Conservation (phyloP, 148 eudicot species). For the Pouteria glomerata region DNA sequence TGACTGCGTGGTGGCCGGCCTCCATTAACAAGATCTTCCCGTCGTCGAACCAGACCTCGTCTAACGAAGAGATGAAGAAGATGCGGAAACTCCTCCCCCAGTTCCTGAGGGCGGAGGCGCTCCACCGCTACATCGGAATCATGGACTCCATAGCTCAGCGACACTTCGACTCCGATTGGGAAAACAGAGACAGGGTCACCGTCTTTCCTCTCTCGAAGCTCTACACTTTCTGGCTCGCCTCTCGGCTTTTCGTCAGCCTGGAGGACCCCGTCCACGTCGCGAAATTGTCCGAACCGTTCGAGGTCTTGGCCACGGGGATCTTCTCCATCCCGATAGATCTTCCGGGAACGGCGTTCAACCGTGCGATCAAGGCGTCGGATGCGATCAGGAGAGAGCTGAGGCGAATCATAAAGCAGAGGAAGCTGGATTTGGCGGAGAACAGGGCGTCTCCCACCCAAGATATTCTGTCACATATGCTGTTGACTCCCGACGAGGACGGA, state of each 20-base stretch:
- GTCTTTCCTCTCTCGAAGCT: conserved; percentile 18
- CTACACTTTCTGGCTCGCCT: conserved; percentile 10
- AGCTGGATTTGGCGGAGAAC: conserved; percentile 13
- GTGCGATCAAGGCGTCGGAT: conserved; percentile 30
- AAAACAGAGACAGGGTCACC: conserved; percentile 10
- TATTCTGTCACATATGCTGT: neutral
- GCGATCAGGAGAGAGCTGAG: conserved; percentile 22
- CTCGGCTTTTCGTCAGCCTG: conserved; percentile 9
- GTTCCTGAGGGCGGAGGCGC: conserved; percentile 30
- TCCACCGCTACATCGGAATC: conserved; percentile 25
- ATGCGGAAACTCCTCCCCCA: conserved; percentile 33
- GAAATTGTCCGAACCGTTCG: conserved; percentile 13
- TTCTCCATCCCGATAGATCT: conserved; percentile 23
- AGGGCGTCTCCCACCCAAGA: conserved; percentile 6
- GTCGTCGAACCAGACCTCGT: conserved; percentile 13
- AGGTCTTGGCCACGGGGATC: conserved; percentile 23
- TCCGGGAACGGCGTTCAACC: conserved; percentile 31
- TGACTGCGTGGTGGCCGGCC: conserved; percentile 40
- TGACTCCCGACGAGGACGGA: neutral
- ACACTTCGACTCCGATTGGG: conserved; percentile 28
- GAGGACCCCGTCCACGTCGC: conserved; percentile 22
- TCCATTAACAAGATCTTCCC: conserved; percentile 29
- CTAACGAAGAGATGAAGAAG: conserved; percentile 29
- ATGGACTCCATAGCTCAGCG: conserved; percentile 34
- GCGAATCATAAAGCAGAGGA: conserved; percentile 24